These are phyloP conservation scores for Shiraia sp. DNA, from an alignment of 2,329 filamentous ascomycete genomes.

Conservation along the genomic window DNA sequence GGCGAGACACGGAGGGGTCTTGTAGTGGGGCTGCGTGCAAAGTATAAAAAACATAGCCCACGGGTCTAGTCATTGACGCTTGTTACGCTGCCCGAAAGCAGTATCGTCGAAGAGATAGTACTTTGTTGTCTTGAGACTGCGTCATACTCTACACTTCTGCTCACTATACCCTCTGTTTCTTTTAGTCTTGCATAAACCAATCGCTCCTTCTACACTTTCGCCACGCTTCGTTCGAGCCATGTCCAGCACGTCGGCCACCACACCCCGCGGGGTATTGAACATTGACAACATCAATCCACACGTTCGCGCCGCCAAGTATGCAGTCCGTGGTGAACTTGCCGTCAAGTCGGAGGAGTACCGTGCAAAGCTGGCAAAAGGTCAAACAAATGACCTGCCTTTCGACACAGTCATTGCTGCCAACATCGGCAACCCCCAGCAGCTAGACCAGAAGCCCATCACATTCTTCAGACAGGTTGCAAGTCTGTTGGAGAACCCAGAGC, in stretches of 20 bases:
- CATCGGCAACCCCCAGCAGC: constrained; percentile 98
- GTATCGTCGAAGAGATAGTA: constrained; percentile 7
- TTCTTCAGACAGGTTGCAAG: constrained; percentile 98
- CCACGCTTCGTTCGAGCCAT: constrained; percentile 39
- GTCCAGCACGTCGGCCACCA: constrained; percentile 39
- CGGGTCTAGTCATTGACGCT: constrained; percentile 13
- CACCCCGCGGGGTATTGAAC: constrained; percentile 58
- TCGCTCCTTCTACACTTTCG: constrained; percentile 5
- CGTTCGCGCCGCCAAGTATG: constrained; percentile 87
- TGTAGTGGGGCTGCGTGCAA: constrained; percentile 34
- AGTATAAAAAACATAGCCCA: constrained; percentile 31
- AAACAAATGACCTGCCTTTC: constrained; percentile 75
- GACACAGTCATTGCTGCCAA: constrained; percentile 92
- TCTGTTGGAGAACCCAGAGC: constrained; percentile 83
- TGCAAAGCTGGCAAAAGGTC: constrained; percentile 64
- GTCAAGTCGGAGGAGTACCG: constrained; percentile 92
- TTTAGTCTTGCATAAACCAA: constrained; percentile 10
- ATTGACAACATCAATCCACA: constrained; percentile 91
- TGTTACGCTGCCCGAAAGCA: constrained; percentile 16
- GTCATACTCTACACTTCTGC: constrained; percentile 13
- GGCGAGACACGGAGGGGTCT: constrained; percentile 18
- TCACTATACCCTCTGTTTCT: constrained; percentile 10
- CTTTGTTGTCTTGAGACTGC: constrained; percentile 8
- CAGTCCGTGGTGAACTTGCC: constrained; percentile 92
- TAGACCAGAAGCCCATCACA: constrained; percentile 98